These are phyloP conservation scores for Strobilomyces confusus DNA, from an alignment of 768 basidiomycete species.

Conservation along the genomic window DNA sequence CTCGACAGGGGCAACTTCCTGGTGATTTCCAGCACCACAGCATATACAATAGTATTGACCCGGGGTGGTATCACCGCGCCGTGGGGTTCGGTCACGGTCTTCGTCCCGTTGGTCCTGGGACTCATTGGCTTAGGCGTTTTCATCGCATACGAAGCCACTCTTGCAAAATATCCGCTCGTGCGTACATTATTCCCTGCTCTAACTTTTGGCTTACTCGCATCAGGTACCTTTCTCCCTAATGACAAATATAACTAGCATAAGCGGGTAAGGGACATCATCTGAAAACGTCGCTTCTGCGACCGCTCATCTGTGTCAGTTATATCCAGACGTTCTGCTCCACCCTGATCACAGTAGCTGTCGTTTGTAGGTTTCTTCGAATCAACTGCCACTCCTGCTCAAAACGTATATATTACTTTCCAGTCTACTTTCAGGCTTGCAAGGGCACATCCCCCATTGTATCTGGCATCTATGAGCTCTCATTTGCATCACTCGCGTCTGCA, in stretches of 20 bases:
- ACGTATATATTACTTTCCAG: constrained; percentile 35
- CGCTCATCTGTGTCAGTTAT: constrained; percentile 16
- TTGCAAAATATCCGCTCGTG: constrained; percentile 30
- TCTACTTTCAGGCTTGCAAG: constrained; percentile 19
- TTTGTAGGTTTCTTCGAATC: constrained; percentile 19
- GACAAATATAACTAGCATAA: constrained; percentile 28
- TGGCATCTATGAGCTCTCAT: constrained; percentile 17
- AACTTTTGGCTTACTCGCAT: constrained; percentile 31
- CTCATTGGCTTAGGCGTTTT: constrained; percentile 35
- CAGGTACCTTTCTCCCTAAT: constrained; percentile 12
- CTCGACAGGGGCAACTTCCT: constrained; percentile 38
- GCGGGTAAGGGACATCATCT: constrained; percentile 16
- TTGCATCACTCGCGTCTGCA: constrained; percentile 27
- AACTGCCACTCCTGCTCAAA: not conserved
- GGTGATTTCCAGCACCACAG: constrained; percentile 34
- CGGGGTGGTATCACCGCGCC: constrained; percentile 44
- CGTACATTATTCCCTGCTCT: constrained; percentile 40
- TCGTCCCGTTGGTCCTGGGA: constrained; percentile 44
- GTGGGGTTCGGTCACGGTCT: constrained; percentile 39
- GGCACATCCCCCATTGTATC: constrained; percentile 31
- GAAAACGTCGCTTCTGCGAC: not conserved
- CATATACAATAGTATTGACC: constrained; percentile 40
- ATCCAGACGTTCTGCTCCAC: constrained; percentile 23
- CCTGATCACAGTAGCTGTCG: not conserved
- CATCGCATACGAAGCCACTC: constrained; percentile 36